Evolutionary conservation across 129 eudicot genomes (phyloP), one percentile per base, ranked within the genome.

Genomic region (Helianthus annuus): DNA sequence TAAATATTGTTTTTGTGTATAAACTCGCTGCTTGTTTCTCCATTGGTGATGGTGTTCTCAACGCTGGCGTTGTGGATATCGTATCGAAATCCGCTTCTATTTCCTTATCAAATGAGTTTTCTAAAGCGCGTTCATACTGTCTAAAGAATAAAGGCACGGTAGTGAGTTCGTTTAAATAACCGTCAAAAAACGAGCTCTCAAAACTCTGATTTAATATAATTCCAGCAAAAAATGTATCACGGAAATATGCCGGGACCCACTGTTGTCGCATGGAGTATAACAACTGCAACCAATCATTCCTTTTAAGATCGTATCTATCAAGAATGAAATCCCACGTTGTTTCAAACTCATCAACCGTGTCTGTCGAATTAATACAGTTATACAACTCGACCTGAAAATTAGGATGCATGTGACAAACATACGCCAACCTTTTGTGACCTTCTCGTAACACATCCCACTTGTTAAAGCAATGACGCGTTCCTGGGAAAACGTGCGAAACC

Each of bases 41-140:
- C 97, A 92, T 92, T 7, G 97, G 97, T 27, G 97, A 92, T 14
- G 96, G 97, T 39, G 97, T 92, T 83, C 83, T 84, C 81, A 92
- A 82, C 34, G 79, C 79, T 7, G 97, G 96, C 5, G 87, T 81
- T 61, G 83, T 83, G 73, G 83, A 85, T 55, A 81, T 74, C 14
- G 97, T 88, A 67, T 92, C 94, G 40, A 85, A 88, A 86, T 92
- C 97, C 1, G 91, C 89, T 81, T 84, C 96, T 45, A 79, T 79
- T 87, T 92, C 96, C 80, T 84, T 88, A 60, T 83, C 96, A 78
- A 86, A 81, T 14, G 96, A 88, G 74, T 66, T 80, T 77, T 92
- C 97, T 53, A 92, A 71, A 48, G 97, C 97, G 79, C 93, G 77
- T 86, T 92, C 97, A 76, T 92, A 92, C 73, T 92, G 97, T 79